Percentiles rank a stretch among this genome's conserved stretches.
These are phyloP conservation scores for Calonectria pauciramosa DNA, from an alignment of 2,329 filamentous ascomycete genomes.

Conservation along the genomic window DNA sequence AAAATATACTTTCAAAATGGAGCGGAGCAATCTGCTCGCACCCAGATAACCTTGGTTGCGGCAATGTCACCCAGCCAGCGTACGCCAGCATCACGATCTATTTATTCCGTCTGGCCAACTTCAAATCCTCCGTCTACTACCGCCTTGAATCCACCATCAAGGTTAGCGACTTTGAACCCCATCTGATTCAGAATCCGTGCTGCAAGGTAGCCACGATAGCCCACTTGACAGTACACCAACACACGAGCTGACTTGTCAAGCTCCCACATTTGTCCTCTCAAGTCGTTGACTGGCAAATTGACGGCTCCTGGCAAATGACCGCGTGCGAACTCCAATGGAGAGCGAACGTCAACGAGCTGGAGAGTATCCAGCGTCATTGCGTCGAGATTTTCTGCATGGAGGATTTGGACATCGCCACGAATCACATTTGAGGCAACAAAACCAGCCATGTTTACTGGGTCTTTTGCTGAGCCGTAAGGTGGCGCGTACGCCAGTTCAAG, in stretches of 20 bases:
- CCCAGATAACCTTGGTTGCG: background rate
- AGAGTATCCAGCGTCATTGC: background rate
- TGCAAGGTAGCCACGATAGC: constrained; percentile 8
- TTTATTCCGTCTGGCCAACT: background rate
- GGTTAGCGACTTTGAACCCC: background rate
- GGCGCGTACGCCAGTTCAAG: constrained; percentile 27
- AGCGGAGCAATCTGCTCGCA: background rate
- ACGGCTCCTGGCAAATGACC: constrained; percentile 16
- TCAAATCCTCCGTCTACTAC: background rate
- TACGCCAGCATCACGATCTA: background rate
- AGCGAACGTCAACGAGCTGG: constrained; percentile 23
- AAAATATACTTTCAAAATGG: background rate
- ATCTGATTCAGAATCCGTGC: background rate
- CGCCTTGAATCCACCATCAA: constrained; percentile 2
- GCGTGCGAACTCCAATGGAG: constrained; percentile 7
- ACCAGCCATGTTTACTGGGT: constrained; percentile 26
- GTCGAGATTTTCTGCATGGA: constrained; percentile 18
- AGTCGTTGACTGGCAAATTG: constrained; percentile 16
- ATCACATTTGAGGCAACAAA: constrained; percentile 22
- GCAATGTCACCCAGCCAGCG: background rate
- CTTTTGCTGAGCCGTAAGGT: constrained; percentile 25
- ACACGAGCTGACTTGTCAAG: background rate
- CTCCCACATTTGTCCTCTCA: background rate
- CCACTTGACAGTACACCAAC: constrained; percentile 6
- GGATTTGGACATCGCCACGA: constrained; percentile 21